Evolutionary conservation across 441 rosid species (phyloP), one percentile per base, ranked within the genome.

Genomic region (Adansonia gregorii): DNA sequence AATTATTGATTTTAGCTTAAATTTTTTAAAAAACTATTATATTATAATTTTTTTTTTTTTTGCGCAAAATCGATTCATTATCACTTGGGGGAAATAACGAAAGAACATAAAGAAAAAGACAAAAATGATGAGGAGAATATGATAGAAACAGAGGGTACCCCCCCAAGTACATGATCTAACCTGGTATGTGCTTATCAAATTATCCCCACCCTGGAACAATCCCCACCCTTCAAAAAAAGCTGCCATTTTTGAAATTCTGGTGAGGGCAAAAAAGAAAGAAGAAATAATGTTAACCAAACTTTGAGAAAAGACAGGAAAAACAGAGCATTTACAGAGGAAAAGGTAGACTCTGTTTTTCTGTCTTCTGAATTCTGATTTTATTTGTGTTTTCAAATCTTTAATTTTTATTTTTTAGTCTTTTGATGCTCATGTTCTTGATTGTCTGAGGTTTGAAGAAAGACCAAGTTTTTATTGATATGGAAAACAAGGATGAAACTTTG

Each of bases 91-190:
- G 39, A 35, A 58, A 22, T 31, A 20, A 22, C 6, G 22, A 8
- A 22, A 58, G 10, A 59, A 59, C 22, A 20, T 20, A 59, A 46
- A 17, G 2, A 11, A 41, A 63, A 61, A 41, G 48, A 17, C 24
- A 8, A 24, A 35, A 73, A 27, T n/a, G 43, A 0, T 72, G 9
- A 31, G 4, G 22, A 64, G 20, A 15, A 68, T 12, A 12, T 68
- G n/a, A 48, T 70, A 27, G 20, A 0, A 49, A 17, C 61, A 60
- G 69, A 51, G 56, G 81, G 87, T 83, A 79, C 88, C 88, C 87
- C 68, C 86, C 85, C 78, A 82, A 80, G 87, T 81, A 83, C 90
- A 72, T 77, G 73, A 73, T 69, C 87, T 63, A 20, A 6, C 15
- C 19, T 65, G 52, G 60, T 35, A 17, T 67, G 78, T 77, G 73